phyloP scores from a whole-genome alignment of 176 grass and related monocot species.

The Neostapfia colusana region DNA sequence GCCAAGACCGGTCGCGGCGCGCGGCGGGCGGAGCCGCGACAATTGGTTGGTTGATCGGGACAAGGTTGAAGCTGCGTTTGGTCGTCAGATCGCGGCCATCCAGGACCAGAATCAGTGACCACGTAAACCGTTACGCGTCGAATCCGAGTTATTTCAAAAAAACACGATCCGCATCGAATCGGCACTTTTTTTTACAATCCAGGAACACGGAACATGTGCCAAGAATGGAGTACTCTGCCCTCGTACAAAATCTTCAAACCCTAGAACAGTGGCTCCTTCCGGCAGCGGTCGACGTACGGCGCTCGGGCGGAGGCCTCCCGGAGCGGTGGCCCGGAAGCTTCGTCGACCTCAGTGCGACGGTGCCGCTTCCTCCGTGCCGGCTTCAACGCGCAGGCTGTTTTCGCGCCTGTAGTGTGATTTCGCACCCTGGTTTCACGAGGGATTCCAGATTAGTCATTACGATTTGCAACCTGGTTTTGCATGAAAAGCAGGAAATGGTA shows the following conservation, averaged over 20 bases:
- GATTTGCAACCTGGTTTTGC: constrained; percentile 52
- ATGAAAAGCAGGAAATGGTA: constrained; percentile 16
- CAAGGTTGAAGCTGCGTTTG: too few species aligned
- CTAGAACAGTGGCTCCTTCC: too few species aligned
- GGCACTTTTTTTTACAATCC: background rate
- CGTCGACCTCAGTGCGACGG: background rate
- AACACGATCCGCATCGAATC: background rate
- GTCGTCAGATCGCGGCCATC: too few species aligned
- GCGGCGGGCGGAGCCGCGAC: too few species aligned
- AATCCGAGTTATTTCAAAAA: background rate
- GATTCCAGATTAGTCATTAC: background rate
- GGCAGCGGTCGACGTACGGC: background rate
- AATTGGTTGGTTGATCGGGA: too few species aligned
- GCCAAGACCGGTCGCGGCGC: too few species aligned
- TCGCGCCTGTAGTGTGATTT: constrained; percentile 70
- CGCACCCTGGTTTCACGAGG: constrained; percentile 57
- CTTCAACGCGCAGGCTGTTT: constrained; percentile 76
- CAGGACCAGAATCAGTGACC: too few species aligned
- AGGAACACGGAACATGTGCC: background rate
- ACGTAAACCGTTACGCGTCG: background rate
- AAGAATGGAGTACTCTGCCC: background rate
- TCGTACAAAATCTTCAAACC: background rate
- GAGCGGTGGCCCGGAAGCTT: background rate
- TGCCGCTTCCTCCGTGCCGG: constrained; percentile 21
- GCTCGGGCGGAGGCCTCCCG: background rate